Evolutionary conservation across 2,329 filamentous ascomycete species (phyloP), one percentile per base, ranked within the genome.

Genomic region (Alternaria rosae): DNA sequence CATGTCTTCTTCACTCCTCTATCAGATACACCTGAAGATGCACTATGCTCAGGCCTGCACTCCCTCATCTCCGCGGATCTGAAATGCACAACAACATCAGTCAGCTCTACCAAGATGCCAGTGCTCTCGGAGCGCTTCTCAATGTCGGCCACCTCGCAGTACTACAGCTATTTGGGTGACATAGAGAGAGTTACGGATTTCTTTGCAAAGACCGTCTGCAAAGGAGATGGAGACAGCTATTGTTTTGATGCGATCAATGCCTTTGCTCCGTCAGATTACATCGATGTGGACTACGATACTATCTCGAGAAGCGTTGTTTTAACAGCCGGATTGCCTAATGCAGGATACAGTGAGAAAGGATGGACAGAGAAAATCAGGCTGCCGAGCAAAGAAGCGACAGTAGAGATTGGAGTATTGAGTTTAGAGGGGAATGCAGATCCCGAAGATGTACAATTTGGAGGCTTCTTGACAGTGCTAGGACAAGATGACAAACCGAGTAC

Each of bases 341-440:
- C 70, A 44, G 51, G 54, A 62, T 60, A 65, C 7, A 4, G 5
- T 6, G 17, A 52, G 7, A 47, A 47, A 9, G 76, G 76, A 8
- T 88, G 86, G 86, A 81, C 78, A 20, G 84, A 86, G 53, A 72
- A 73, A 4, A 79, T 85, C 25, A 59, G 70, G 12, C 75, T 51
- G 54, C 71, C 59, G 21, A 61, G 30, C 61, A 68, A 47, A 66
- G 69, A 80, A 2, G 83, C 88, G 50, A 87, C 90, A 50, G 86
- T 93, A 6, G 94, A 98, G 76, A 87, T 97, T 20, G 94, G 94
- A 15, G 85, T 97, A 43, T 82, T 98, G 59, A 88, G 87, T 6
- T 83, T 86, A 11, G 89, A 93, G 67, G 81, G 82, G 5, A 85
- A 89, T 13, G 82, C 87, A 13, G 88, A 92, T 61, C 82, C 87